Conservation (phyloP, 257 asterid species). For the Nicotiana undulata region DNA sequence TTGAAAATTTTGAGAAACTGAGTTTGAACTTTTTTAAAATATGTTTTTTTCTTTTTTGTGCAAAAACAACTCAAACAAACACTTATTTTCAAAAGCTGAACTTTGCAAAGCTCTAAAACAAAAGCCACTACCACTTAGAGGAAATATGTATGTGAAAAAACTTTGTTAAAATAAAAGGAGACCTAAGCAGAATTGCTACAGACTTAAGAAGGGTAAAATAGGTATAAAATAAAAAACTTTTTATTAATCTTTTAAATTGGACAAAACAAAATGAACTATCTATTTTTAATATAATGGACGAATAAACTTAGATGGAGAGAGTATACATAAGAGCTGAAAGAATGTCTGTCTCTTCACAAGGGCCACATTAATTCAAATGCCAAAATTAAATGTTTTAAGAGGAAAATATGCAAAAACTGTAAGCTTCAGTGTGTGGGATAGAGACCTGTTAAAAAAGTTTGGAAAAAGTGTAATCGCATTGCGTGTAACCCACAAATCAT, state of each 20-base stretch:
- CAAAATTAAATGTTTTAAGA: background rate
- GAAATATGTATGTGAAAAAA: background rate
- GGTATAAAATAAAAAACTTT: too few species aligned
- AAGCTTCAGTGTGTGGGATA: background rate
- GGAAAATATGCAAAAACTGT: background rate
- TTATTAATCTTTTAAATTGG: too few species aligned
- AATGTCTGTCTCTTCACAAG: background rate
- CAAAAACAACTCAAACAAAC: background rate
- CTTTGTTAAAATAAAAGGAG: background rate
- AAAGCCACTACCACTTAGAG: background rate
- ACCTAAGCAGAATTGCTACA: background rate
- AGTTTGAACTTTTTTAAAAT: background rate
- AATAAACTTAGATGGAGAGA: too few species aligned
- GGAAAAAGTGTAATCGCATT: slow-evolving; percentile 23
- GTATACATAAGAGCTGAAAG: background rate
- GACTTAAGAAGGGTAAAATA: too few species aligned
- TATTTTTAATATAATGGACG: too few species aligned
- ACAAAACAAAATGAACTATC: too few species aligned
- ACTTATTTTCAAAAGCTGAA: too few species aligned
- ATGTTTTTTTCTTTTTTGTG: too few species aligned
- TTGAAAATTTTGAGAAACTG: background rate
- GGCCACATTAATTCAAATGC: background rate
- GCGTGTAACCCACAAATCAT: slow-evolving; percentile 53
- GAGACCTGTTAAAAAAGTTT: background rate
- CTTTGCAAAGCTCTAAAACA: background rate